These are phyloP conservation scores for Fragaria nilgerrensis DNA, from an alignment of 306 rosid genomes.

Conservation along the genomic window DNA sequence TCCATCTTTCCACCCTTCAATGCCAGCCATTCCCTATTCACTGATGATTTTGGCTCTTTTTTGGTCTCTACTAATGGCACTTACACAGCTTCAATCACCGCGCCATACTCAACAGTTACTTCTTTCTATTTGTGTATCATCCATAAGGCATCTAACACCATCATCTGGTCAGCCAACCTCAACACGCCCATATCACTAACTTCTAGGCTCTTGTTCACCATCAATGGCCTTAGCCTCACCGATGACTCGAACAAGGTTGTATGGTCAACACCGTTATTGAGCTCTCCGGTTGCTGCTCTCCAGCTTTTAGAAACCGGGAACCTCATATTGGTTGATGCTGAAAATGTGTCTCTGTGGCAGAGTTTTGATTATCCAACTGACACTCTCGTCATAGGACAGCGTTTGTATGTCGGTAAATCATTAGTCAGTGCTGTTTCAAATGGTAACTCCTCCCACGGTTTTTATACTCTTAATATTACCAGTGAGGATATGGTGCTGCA, in stretches of 20 bases:
- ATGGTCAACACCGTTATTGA: constrained; percentile 12
- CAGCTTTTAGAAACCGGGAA: constrained; percentile 22
- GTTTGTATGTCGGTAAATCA: not conserved
- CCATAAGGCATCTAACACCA: constrained; percentile 6
- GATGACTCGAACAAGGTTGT: not conserved
- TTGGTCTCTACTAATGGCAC: not conserved
- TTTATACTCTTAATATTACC: not conserved
- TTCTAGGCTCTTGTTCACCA: not conserved
- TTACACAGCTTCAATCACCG: constrained; percentile 1
- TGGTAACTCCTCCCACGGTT: not conserved
- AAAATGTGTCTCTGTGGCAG: constrained; percentile 14
- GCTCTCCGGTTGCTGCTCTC: constrained; percentile 6
- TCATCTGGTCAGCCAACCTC: constrained; percentile 14
- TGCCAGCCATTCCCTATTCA: not conserved
- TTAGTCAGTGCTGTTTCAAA: not conserved
- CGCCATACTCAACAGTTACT: not conserved
- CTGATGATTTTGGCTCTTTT: constrained; percentile 3
- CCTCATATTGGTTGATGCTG: not conserved
- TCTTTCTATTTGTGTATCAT: constrained; percentile 2
- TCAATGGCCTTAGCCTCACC: not conserved
- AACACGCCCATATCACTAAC: not conserved
- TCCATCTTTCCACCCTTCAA: constrained; percentile 20
- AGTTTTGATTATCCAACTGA: constrained; percentile 15
- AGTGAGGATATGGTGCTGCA: constrained; percentile 9
- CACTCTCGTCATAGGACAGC: constrained; percentile 15